These are phyloP conservation scores for Sporisorium scitamineum DNA, from an alignment of 1,284 basidiomycete species.

Conservation along the genomic window DNA sequence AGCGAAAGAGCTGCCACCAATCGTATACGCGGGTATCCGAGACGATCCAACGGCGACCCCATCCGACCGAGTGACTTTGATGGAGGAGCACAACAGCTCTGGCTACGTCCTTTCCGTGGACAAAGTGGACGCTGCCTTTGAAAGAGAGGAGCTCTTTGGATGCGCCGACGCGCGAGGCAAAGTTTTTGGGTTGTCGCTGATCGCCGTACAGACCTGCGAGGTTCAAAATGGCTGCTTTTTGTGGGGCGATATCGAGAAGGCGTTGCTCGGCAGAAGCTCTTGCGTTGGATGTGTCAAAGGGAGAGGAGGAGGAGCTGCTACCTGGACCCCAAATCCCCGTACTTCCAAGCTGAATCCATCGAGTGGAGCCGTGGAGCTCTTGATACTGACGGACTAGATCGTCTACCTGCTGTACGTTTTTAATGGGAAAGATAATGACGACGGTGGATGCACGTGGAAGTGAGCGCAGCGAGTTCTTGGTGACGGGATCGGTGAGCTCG, in stretches of 20 bases:
- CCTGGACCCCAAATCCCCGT: conserved; percentile 58
- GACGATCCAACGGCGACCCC: conserved; percentile 58
- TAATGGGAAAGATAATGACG: conserved; percentile 74
- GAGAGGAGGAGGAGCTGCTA: conserved; percentile 32
- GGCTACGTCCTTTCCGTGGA: conserved; percentile 60
- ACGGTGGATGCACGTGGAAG: conserved; percentile 76
- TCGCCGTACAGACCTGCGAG: conserved; percentile 60
- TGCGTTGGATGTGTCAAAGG: conserved; percentile 38
- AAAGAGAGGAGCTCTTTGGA: conserved; percentile 46
- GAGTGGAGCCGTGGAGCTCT: conserved; percentile 25
- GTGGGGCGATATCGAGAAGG: conserved; percentile 36
- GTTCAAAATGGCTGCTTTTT: conserved; percentile 46
- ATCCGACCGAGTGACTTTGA: conserved; percentile 26
- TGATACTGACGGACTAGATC: conserved; percentile 53
- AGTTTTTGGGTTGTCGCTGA: conserved; percentile 50
- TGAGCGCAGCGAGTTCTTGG: conserved; percentile 69
- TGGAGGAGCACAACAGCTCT: conserved; percentile 51
- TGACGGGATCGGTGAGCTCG: conserved; percentile 66
- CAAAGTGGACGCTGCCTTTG: conserved; percentile 58
- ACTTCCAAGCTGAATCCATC: conserved; percentile 63
- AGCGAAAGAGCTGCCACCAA: conserved; percentile 57
- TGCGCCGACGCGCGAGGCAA: conserved; percentile 45
- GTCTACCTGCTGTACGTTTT: conserved; percentile 40
- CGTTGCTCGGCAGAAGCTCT: conserved; percentile 44
- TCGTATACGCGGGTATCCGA: conserved; percentile 53